Percentiles rank a stretch among this genome's conserved stretches.
Evolutionary conservation across 345 rosid species (phyloP).

Genomic region (Arabidopsis arenosa): DNA sequence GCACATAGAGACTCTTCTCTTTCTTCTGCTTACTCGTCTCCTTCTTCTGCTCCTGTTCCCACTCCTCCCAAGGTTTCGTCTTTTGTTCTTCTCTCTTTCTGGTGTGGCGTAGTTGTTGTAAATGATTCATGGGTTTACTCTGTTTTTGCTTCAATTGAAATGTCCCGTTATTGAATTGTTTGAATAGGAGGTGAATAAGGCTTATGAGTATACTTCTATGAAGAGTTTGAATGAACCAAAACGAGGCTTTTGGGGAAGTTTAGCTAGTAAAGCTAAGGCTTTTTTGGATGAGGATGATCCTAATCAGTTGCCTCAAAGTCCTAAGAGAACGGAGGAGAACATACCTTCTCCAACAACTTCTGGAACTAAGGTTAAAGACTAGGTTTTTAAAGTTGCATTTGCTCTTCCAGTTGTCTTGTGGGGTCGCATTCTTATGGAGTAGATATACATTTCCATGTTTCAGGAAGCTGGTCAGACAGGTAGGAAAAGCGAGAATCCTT

Average conservation of each 20-base stretch:
- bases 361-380: slow-evolving; percentile 45
- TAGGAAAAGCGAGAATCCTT: slow-evolving; percentile 59
- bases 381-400: slow-evolving; percentile 31
- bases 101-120: neutral
- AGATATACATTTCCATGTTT: slow-evolving; percentile 38
- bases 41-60: slow-evolving; percentile 46
- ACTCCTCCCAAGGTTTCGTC: slow-evolving; percentile 40
- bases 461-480: slow-evolving; percentile 44
- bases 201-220: slow-evolving; percentile 56
- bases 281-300: slow-evolving; percentile 68
- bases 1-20: slow-evolving; percentile 73
- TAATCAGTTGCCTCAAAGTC: slow-evolving; percentile 40
- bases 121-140: slow-evolving; percentile 20
- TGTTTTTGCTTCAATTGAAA: slow-evolving; percentile 25
- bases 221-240: slow-evolving; percentile 58
- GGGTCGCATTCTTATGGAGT: slow-evolving; percentile 11
- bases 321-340: slow-evolving; percentile 42
- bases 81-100: neutral
- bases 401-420: neutral
- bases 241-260: slow-evolving; percentile 82
- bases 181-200: slow-evolving; percentile 49
- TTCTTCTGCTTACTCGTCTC: slow-evolving; percentile 66
- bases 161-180: neutral
- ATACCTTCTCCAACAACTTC: slow-evolving; percentile 42
- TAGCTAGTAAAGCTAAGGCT: slow-evolving; percentile 90